Conservation (phyloP, 192 early-diverging fungal species). For the Coemansia sp. region DNA sequence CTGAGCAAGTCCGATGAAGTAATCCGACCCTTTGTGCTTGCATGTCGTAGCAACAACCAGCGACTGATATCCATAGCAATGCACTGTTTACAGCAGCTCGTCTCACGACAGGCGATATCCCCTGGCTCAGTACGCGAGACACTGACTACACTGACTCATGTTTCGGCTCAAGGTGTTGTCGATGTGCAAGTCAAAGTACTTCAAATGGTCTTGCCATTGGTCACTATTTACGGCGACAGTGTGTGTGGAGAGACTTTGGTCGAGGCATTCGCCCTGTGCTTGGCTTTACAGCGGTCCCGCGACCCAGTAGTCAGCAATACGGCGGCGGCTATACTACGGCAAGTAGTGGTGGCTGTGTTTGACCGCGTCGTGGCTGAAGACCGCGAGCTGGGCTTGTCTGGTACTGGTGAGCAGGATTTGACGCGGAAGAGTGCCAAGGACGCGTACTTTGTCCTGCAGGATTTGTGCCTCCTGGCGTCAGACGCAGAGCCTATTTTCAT, state of each 20-base stretch:
- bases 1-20: conserved; percentile 75
- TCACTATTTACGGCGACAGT: conserved; percentile 73
- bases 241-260: conserved; percentile 84
- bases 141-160: conserved; percentile 72
- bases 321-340: conserved; percentile 52
- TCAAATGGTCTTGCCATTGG: conserved; percentile 88
- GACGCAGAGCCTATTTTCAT: conserved; percentile 72
- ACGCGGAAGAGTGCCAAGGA: conserved; percentile 72
- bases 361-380: conserved; percentile 52
- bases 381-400: conserved; percentile 5
- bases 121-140: conserved; percentile 63
- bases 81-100: conserved; percentile 73
- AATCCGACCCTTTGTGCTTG: conserved; percentile 82
- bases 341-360: conserved; percentile 56
- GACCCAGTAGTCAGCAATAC: conserved; percentile 57
- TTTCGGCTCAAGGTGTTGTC: conserved; percentile 63
- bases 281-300: conserved; percentile 83
- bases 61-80: conserved; percentile 83
- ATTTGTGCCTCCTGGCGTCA: conserved; percentile 80
- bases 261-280: conserved; percentile 83
- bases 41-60: conserved; percentile 83
- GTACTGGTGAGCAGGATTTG: conserved; percentile 31
- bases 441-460: conserved; percentile 89
- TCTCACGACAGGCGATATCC: conserved; percentile 42
- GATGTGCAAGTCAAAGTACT: conserved; percentile 94